Evolutionary conservation across 805 yeast species (phyloP).

Genomic region (Zygosaccharomyces lentus): DNA sequence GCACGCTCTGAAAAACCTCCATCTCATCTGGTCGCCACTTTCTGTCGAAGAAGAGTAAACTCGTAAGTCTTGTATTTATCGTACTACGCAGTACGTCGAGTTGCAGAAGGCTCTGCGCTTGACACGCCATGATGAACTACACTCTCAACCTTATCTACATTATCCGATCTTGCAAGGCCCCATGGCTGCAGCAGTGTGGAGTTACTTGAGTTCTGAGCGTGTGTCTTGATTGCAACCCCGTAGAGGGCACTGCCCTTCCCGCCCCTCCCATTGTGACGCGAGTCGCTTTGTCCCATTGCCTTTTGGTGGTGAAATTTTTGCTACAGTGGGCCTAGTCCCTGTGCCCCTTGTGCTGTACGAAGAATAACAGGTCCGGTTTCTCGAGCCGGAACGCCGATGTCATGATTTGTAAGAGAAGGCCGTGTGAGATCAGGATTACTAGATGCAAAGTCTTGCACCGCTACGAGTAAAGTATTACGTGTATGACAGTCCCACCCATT

Average conservation of each 20-base stretch:
- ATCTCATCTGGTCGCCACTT: too few species aligned
- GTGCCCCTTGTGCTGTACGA: too few species aligned
- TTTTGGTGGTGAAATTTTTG: background rate
- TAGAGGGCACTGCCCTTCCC: too few species aligned
- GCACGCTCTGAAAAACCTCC: background rate
- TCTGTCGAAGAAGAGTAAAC: background rate
- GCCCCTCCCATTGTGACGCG: too few species aligned
- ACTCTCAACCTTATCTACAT: conserved; percentile 6
- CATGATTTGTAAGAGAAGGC: too few species aligned
- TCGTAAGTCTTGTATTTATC: background rate
- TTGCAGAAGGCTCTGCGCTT: background rate
- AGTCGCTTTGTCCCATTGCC: background rate
- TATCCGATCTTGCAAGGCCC: conserved; percentile 5
- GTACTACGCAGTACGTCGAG: background rate
- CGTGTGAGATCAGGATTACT: too few species aligned
- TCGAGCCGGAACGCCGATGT: too few species aligned
- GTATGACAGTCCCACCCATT: too few species aligned
- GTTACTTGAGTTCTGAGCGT: conserved; percentile 2
- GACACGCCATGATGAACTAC: conserved; percentile 4
- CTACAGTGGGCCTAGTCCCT: background rate
- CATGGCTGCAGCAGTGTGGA: conserved; percentile 7
- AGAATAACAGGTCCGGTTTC: background rate
- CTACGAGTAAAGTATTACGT: too few species aligned
- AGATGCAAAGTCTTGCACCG: too few species aligned
- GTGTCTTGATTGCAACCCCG: background rate